phyloP scores from a whole-genome alignment of 2,329 filamentous ascomycete genomes.

The Rutstroemia sp. region DNA sequence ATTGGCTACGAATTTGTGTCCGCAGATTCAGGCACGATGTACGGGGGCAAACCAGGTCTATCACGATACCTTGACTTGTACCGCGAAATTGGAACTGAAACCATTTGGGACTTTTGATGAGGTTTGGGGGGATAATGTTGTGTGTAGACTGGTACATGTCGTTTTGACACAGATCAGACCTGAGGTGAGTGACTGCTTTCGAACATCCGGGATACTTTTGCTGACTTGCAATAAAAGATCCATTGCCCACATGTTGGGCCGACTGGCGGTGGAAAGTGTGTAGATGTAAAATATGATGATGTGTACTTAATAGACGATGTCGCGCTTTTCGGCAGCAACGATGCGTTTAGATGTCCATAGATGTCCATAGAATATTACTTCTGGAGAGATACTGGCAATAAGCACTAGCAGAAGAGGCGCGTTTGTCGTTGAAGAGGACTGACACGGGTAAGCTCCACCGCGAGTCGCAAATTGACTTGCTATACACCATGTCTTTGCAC shows the following conservation, averaged over 20 bases:
- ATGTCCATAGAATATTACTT: neutral
- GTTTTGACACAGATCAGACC: slow-evolving; percentile 24
- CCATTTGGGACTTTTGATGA: slow-evolving; percentile 35
- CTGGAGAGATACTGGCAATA: too few species aligned
- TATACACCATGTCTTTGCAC: too few species aligned
- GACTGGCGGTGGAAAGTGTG: neutral
- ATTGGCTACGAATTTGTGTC: slow-evolving; percentile 28
- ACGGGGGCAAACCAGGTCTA: neutral
- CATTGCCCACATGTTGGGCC: neutral
- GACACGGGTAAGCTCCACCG: too few species aligned
- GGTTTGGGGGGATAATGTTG: slow-evolving; percentile 38
- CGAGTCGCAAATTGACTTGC: too few species aligned
- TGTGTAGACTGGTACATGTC: slow-evolving; percentile 36
- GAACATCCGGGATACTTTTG: neutral
- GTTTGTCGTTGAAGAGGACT: too few species aligned
- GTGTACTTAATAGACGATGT: neutral
- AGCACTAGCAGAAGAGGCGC: too few species aligned
- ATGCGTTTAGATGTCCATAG: neutral
- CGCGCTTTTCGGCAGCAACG: neutral
- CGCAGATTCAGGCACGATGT: slow-evolving; percentile 22
- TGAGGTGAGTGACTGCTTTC: neutral
- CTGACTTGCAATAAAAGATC: neutral
- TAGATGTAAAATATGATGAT: neutral
- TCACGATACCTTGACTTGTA: neutral
- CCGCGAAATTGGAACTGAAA: slow-evolving; percentile 11